Base-by-base conservation (phyloP, 2,329 filamentous ascomycete species). In the Epichloe amarillans region DNA sequence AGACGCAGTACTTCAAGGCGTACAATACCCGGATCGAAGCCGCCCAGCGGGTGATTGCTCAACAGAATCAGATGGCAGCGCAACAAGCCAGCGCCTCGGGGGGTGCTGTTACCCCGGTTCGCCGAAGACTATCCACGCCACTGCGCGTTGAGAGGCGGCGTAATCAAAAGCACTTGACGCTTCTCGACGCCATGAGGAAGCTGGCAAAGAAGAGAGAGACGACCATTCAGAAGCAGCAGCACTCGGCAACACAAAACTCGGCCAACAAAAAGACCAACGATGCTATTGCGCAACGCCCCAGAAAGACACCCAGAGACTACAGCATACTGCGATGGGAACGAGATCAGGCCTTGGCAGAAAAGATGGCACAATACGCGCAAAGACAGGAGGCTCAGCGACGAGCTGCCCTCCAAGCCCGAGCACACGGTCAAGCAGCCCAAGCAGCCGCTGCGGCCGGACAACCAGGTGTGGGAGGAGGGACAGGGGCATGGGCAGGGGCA, bases 111-210 rank as follows among this genome's bases (percentile, higher is more conserved):
- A 62, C 63, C 2, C 64, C 69, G 33, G 74, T 67, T 61, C 79
- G 73, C 64, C 78, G 87, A 52, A 77, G 88, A 54, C 79, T 84
- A 30, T 94, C 88, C 0, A 82, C 84, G 0, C 90, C 91, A 3
- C 71, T 93, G 35, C 79, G 88, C 48, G 91, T 98, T 5, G 91
- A 97, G 61, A 81, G 90, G 54, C 81, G 90, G 51, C 83, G 88
- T 56, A 88, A 88, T 56, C 86, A 89, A 55, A 88, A 89, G 62
- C 88, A 96, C 62, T 72, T 97, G 52, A 86, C 86, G 44, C 76
- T 97, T 60, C 83, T 98, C 57, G 91, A 97, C 67, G 87, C 87
- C 3, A 96, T 97, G 88, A 81, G 90, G 41, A 98, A 97, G 65
- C 68, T 95, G 46, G 90, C 90, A 1, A 94, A 95, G 73, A 97